These are phyloP conservation scores for Helicocarpus griseus DNA, from an alignment of 2,329 filamentous ascomycete genomes.

Conservation along the genomic window DNA sequence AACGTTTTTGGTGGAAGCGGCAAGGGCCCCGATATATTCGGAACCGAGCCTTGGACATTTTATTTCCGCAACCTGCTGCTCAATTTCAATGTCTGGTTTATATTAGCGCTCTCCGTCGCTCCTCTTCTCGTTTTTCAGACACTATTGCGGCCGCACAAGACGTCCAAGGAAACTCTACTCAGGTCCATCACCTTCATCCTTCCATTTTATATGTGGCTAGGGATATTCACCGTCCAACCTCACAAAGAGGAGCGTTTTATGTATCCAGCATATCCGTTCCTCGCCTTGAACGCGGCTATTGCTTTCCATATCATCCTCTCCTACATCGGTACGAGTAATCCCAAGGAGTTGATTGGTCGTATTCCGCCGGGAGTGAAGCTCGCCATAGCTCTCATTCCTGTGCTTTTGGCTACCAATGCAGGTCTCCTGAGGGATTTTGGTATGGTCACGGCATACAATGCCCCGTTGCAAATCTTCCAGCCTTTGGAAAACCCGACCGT, in stretches of 20 bases:
- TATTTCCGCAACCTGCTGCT: slow-evolving; percentile 84
- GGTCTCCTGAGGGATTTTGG: slow-evolving; percentile 66
- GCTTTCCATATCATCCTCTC: slow-evolving; percentile 70
- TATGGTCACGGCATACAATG: slow-evolving; percentile 70
- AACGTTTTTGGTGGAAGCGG: slow-evolving; percentile 78
- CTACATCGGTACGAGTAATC: slow-evolving; percentile 61
- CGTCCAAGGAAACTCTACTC: slow-evolving; percentile 59
- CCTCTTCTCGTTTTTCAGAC: slow-evolving; percentile 71
- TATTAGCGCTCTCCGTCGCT: slow-evolving; percentile 63
- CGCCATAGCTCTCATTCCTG: slow-evolving; percentile 46
- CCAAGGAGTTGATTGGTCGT: slow-evolving; percentile 56
- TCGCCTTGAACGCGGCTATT: slow-evolving; percentile 80
- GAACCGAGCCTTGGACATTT: slow-evolving; percentile 93
- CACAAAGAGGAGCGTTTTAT: slow-evolving; percentile 99
- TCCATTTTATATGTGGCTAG: slow-evolving; percentile 92
- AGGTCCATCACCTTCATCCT: slow-evolving; percentile 67
- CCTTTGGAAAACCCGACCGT: slow-evolving; percentile 40
- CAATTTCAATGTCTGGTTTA: slow-evolving; percentile 94
- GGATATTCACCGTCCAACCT: slow-evolving; percentile 81
- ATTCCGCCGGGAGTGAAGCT: slow-evolving; percentile 71
- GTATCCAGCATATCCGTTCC: slow-evolving; percentile 89
- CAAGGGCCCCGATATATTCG: slow-evolving; percentile 80
- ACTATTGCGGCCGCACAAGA: slow-evolving; percentile 49
- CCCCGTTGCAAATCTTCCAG: slow-evolving; percentile 58
- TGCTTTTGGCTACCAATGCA: slow-evolving; percentile 56